Percentiles rank a stretch among this genome's conserved stretches.
Conservation (phyloP, 1,284 basidiomycete species). For the Rhodotorula sp. region DNA sequence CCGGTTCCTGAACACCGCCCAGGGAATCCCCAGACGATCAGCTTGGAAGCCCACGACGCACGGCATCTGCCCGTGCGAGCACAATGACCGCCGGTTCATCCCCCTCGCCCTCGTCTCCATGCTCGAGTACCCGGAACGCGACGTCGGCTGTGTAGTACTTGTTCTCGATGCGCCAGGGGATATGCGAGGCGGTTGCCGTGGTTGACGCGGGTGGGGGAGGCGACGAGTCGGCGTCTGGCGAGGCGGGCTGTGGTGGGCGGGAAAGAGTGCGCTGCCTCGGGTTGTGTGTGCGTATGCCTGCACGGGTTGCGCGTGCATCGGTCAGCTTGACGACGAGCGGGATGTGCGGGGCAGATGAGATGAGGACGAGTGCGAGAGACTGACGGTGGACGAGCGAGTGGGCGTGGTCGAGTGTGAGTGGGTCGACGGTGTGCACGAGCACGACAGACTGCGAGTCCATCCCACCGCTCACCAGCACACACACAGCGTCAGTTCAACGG, state of each 20-base stretch:
- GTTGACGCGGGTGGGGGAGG: background rate
- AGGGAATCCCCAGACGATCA: too few species aligned
- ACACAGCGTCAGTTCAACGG: too few species aligned
- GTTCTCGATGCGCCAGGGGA: slow-evolving; percentile 26
- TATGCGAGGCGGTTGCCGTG: background rate
- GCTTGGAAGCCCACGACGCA: background rate
- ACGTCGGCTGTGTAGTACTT: slow-evolving; percentile 33
- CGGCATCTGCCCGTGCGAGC: slow-evolving; percentile 2
- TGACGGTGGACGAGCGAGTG: background rate
- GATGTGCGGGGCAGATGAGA: background rate
- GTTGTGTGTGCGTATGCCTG: background rate
- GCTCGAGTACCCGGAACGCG: background rate
- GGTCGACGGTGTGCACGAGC: slow-evolving; percentile 1
- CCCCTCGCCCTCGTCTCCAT: background rate
- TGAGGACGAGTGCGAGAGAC: background rate
- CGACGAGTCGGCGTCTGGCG: background rate
- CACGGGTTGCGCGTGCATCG: background rate
- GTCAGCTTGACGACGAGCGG: too few species aligned
- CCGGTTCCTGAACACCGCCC: too few species aligned
- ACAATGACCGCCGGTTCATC: slow-evolving; percentile 31
- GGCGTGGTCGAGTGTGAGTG: background rate
- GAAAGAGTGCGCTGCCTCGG: too few species aligned
- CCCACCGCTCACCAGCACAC: too few species aligned
- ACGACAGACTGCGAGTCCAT: background rate
- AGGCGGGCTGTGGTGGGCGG: background rate